Evolutionary conservation across 495 filamentous ascomycete genomes (phyloP).

Genomic region (Amorphotheca resinae): DNA sequence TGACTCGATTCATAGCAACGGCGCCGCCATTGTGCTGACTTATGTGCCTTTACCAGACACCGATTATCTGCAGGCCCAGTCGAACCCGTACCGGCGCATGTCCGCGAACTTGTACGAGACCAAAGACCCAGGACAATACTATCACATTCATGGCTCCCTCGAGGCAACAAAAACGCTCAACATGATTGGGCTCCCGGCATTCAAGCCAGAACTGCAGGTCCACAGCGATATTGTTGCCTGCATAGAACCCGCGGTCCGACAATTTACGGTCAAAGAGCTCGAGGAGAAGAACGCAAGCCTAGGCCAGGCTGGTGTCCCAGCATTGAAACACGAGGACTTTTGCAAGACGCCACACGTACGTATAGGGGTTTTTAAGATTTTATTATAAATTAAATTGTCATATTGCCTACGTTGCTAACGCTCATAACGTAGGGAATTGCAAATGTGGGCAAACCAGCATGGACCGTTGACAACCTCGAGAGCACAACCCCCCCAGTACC

Average conservation of each 20-base stretch:
- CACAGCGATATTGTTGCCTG: slow-evolving; percentile 53
- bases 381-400: no score
- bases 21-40: slow-evolving; percentile 13
- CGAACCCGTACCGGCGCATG: slow-evolving; percentile 58
- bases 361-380: neutral
- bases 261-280: slow-evolving; percentile 49
- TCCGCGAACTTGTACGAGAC: slow-evolving; percentile 68
- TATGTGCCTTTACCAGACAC: slow-evolving; percentile 50
- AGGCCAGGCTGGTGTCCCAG: slow-evolving; percentile 54
- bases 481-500: slow-evolving; percentile 38
- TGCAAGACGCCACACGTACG: slow-evolving; percentile 46
- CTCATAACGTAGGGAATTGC: no score
- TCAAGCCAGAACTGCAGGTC: slow-evolving; percentile 48
- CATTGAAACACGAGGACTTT: slow-evolving; percentile 54
- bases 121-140: slow-evolving; percentile 49
- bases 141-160: slow-evolving; percentile 68
- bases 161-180: slow-evolving; percentile 54
- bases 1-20: no score
- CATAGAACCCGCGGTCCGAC: slow-evolving; percentile 52
- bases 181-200: slow-evolving; percentile 58
- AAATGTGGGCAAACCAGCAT: slow-evolving; percentile 32
- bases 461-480: slow-evolving; percentile 37
- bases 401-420: no score
- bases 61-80: slow-evolving; percentile 57
- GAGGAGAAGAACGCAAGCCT: slow-evolving; percentile 50